Base-by-base conservation (phyloP, 2,329 filamentous ascomycete species). In the Penicillium expansum region DNA sequence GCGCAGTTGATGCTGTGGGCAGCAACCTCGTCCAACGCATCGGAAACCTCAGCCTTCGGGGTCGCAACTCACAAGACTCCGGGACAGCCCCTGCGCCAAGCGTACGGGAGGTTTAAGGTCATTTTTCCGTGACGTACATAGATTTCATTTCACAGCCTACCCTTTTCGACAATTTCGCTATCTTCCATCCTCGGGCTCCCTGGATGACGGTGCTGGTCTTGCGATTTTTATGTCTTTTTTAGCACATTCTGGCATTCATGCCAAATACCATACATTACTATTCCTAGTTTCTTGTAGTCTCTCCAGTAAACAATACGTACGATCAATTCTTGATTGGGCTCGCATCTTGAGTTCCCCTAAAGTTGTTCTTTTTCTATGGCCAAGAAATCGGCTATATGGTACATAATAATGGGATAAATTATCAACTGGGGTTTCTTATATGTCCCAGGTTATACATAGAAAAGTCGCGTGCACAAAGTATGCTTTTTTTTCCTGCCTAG, bases 1-100 rank as follows among this genome's bases (percentile, higher is more conserved):
- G 92, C 0, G 93, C 93, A 0, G 92, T 97, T 3, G 93, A 97
- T 74, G 92, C 92, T 0, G 92, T 97, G 1, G 93, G 93, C 0
- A 93, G 88, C 74, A 93, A 92, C 63, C 86, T 97, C 51, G 91
- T 96, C 20, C 89, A 89, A 59, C 83, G 92, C 30, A 94, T 97
- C 66, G 91, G 91, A 7, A 89, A 87, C 56, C 85, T 94, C 61
- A 92, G 90, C 69, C 77, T 95, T 43, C 68, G 76, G 20, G 69
- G 68, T 27, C 69, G 64, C 27, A 72, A 63, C 55, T 68, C 67
- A 9, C 49, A 61, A 45, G 13, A 62, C 60, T 13, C 74, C 74
- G 48, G 74, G 74, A 22, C 62, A 48, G 67, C 59, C 42, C 65
- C 70, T 16, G 58, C 70, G 18, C 64, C 70, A 22, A 75, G 68